phyloP scores from a whole-genome alignment of 2,329 filamentous ascomycete genomes.

The Coniochaeta hoffmannii region DNA sequence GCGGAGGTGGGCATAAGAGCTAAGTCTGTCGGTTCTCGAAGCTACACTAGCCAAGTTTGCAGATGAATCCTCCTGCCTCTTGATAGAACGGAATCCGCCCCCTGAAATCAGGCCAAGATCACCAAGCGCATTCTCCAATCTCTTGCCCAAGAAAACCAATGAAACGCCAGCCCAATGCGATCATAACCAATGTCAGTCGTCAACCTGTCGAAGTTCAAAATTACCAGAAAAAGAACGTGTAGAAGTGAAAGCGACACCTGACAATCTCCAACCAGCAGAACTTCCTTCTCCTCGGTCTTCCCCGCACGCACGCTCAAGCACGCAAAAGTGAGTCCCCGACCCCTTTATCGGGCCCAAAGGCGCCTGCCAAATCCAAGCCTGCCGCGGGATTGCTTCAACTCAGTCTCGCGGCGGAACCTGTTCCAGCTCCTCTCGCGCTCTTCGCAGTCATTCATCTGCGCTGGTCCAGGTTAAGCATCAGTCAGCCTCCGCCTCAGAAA shows the following conservation, averaged over 20 bases:
- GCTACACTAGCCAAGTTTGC: background rate
- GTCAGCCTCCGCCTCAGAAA: background rate
- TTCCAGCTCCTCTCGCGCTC: conserved; percentile 42
- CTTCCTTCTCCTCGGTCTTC: background rate
- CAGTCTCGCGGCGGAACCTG: conserved; percentile 13
- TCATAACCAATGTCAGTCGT: background rate
- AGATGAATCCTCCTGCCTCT: background rate
- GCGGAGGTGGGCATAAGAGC: background rate
- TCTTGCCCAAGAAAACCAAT: background rate
- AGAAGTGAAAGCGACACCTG: background rate
- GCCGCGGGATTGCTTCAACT: conserved; percentile 5
- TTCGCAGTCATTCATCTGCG: conserved; percentile 42
- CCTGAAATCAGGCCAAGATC: background rate
- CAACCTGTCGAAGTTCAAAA: background rate
- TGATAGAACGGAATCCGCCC: background rate
- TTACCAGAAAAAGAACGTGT: background rate
- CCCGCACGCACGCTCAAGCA: background rate
- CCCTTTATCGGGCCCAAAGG: background rate
- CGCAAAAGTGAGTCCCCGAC: background rate
- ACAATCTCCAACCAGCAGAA: background rate
- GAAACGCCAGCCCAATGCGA: background rate
- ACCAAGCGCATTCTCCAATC: background rate
- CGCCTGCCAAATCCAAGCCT: conserved; percentile 1
- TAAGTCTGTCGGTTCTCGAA: background rate
- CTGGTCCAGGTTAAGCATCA: conserved; percentile 20